Base-by-base conservation (phyloP, 495 filamentous ascomycete species). In the Apiosordaria backusii region DNA sequence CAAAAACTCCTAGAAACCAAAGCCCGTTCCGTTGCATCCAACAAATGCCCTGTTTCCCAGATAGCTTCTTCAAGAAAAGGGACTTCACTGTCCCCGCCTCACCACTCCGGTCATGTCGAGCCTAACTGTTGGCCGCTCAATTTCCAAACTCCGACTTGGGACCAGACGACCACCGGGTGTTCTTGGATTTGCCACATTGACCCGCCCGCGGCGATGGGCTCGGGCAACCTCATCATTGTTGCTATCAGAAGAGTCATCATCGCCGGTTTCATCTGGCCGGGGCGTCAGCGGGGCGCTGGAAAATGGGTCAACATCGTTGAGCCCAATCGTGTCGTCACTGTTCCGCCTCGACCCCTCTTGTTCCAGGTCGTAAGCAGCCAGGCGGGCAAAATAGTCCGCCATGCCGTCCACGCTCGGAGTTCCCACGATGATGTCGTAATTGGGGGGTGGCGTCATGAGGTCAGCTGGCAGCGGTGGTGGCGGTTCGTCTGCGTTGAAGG, bases 401-500 rank as follows among this genome's bases (percentile, higher is more conserved):
- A 99, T 79, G 0, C 91, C 88, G 64, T 90, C 89, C n/a, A 88
- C 84, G 62, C 87, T 87, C n/a, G 86, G 85, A 63, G 92, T 84
- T 50, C 89, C 90, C n/a, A 97, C 87, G 60, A 98, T 89, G 25
- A 81, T 81, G 19, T 93, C 92, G 68, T 99, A 99, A 61, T 89
- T 87, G 0, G 95, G 95, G 2, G 95, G 95, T 1, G 93, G 93
- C 0, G 93, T 96, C 63, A 91, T 77, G 40, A 95, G 74, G 21
- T 73, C 71, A n/a, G 59, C 58, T 5, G 66, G 61, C 9, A 74
- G 35, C 13, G 78, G 75, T 23, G 81, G 96, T 2, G 94, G 93
- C n/a, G 94, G 90, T 18, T 88, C 84, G 9, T 96, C 89, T 19
- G 90, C 91, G 64, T 97, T 91, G 69, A 98, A 99, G 0, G 93